Evolutionary conservation across 768 basidiomycete genomes (phyloP).

Genomic region (Termitomyces sp.): DNA sequence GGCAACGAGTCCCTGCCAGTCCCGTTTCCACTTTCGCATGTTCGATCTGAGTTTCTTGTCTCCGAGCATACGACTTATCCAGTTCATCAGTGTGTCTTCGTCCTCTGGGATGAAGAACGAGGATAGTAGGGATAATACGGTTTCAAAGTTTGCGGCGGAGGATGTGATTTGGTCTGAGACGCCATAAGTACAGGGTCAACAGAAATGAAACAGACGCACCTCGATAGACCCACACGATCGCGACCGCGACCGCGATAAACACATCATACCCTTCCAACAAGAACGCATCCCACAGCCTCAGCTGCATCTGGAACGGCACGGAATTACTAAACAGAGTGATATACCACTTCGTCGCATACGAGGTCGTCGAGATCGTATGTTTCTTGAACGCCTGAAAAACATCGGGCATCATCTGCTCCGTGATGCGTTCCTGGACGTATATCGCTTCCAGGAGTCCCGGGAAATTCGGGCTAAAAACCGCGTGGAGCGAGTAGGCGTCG

Average conservation of each 20-base stretch:
- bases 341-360: constrained; percentile 99
- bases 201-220: constrained; percentile 39
- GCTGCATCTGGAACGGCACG: constrained; percentile 91
- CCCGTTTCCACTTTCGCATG: constrained; percentile 72
- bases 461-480: constrained; percentile 89
- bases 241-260: constrained; percentile 78
- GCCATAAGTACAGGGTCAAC: neutral
- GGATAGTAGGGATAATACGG: constrained; percentile 82
- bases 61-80: constrained; percentile 62
- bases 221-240: constrained; percentile 87
- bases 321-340: constrained; percentile 96
- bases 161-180: constrained; percentile 76
- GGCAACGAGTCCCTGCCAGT: constrained; percentile 71
- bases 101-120: constrained; percentile 94
- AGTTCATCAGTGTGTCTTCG: constrained; percentile 74
- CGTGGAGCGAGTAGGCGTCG: constrained; percentile 81
- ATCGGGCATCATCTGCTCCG: constrained; percentile 81
- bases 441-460: constrained; percentile 95
- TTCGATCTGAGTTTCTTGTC: constrained; percentile 61
- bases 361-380: constrained; percentile 87
- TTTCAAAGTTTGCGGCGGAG: constrained; percentile 80
- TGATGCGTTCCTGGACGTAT: constrained; percentile 89
- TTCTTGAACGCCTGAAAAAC: constrained; percentile 83
- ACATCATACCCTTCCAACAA: constrained; percentile 87
- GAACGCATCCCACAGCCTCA: constrained; percentile 93